Evolutionary conservation across 1,284 basidiomycete genomes (phyloP).

Genomic region (Malassezia brasiliensis): DNA sequence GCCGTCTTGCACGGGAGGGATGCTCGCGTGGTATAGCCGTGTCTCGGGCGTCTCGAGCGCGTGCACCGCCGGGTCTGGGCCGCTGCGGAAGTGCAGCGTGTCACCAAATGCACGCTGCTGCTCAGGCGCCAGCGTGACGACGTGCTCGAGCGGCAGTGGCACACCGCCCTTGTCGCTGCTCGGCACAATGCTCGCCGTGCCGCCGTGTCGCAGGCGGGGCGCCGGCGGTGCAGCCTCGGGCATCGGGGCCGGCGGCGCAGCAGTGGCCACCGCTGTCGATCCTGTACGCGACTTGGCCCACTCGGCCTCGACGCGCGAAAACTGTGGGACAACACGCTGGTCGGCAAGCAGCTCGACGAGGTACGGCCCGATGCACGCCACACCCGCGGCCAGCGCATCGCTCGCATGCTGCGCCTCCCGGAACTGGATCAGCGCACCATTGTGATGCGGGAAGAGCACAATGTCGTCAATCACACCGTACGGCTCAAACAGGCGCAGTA

Average conservation of each 20-base stretch:
- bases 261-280: not conserved
- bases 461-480: slow-evolving; percentile 15
- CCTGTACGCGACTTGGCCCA: not conserved
- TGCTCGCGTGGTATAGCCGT: slow-evolving; percentile 35
- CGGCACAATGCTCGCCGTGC: slow-evolving; percentile 43
- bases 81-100: slow-evolving; percentile 66
- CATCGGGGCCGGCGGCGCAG: not conserved
- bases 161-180: slow-evolving; percentile 47
- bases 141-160: slow-evolving; percentile 41
- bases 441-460: slow-evolving; percentile 9
- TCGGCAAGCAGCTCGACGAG: slow-evolving; percentile 6
- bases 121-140: slow-evolving; percentile 43
- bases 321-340: slow-evolving; percentile 3
- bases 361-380: slow-evolving; percentile 8
- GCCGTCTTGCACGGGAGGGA: slow-evolving; percentile 37
- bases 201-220: slow-evolving; percentile 22
- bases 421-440: slow-evolving; percentile 11
- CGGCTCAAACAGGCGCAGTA: slow-evolving; percentile 15
- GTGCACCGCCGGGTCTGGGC: slow-evolving; percentile 20
- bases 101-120: slow-evolving; percentile 59
- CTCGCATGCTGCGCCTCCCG: not conserved
- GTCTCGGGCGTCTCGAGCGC: slow-evolving; percentile 60
- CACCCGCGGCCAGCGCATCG: slow-evolving; percentile 1
- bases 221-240: not conserved
- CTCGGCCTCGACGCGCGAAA: not conserved